These are phyloP conservation scores for Ambrosiella beaveri DNA, from an alignment of 2,329 filamentous ascomycete species.

Conservation along the genomic window DNA sequence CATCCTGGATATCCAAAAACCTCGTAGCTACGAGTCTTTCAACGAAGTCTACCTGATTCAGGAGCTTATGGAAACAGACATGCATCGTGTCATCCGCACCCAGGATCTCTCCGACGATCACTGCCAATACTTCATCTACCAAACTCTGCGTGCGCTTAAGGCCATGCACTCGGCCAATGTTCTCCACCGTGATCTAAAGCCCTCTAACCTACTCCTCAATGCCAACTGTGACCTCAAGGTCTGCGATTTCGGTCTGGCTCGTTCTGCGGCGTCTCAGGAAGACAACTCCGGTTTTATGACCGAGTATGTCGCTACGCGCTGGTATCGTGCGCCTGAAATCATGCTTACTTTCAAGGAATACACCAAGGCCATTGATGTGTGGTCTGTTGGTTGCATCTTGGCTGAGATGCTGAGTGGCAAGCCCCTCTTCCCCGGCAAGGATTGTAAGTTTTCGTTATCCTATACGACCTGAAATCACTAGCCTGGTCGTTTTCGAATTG, in stretches of 20 bases:
- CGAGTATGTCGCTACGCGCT: conserved; percentile 97
- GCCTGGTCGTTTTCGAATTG: background rate
- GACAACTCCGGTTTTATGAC: conserved; percentile 99
- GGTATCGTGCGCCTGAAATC: conserved; percentile 98
- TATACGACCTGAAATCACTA: background rate
- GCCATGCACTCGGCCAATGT: conserved; percentile 99
- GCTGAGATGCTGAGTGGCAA: conserved; percentile 99
- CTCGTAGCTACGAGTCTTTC: conserved; percentile 86
- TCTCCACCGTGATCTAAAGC: conserved; percentile 90
- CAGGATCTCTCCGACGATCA: conserved; percentile 98
- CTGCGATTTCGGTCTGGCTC: conserved; percentile 91
- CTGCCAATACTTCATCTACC: conserved; percentile 99
- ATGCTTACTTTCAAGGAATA: conserved; percentile 99
- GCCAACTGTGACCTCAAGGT: conserved; percentile 99
- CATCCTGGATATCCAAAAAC: conserved; percentile 97
- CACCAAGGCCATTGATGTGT: conserved; percentile 97
- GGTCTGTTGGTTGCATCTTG: conserved; percentile 95
- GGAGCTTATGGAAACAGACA: conserved; percentile 98
- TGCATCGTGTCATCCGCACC: conserved; percentile 97
- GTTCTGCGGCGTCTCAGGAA: conserved; percentile 89
- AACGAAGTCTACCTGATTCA: conserved; percentile 98
- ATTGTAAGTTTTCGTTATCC: conserved; percentile 49
- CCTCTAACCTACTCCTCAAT: conserved; percentile 89
- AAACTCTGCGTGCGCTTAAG: conserved; percentile 91
- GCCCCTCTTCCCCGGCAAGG: conserved; percentile 93